Evolutionary conservation across 2,329 filamentous ascomycete species (phyloP).

Genomic region (Podosphaera aphanis): DNA sequence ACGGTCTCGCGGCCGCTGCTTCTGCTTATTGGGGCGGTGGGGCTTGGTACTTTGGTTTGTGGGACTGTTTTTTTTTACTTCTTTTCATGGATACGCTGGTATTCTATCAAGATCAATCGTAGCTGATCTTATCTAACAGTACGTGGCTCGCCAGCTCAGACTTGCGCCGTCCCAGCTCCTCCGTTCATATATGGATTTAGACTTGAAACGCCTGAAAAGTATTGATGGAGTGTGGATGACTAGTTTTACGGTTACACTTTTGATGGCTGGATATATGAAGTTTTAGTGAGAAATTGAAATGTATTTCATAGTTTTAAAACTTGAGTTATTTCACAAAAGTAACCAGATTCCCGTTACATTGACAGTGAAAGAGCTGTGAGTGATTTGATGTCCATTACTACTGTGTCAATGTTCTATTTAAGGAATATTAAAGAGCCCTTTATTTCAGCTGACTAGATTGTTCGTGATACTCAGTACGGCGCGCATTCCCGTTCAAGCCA

Average conservation of each 20-base stretch:
- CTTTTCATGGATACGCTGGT: not conserved
- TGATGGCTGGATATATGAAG: constrained; percentile 39
- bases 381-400: too few species aligned
- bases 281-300: constrained; percentile 15
- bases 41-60: constrained; percentile 24
- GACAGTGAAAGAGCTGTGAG: too few species aligned
- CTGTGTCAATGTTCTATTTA: too few species aligned
- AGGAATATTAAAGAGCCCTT: too few species aligned
- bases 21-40: constrained; percentile 38
- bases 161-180: constrained; percentile 15
- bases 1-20: constrained; percentile 50
- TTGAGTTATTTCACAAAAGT: too few species aligned
- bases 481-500: constrained; percentile 82
- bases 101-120: not conserved
- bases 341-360: too few species aligned
- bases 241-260: constrained; percentile 50
- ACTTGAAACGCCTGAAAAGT: constrained; percentile 20
- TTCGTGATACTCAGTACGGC: constrained; percentile 17
- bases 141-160: constrained; percentile 26
- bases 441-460: too few species aligned
- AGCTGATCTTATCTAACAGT: constrained; percentile 15
- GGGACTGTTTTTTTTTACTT: not conserved
- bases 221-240: constrained; percentile 19
- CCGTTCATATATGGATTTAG: constrained; percentile 14
- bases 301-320: not conserved